Conservation (phyloP, 768 basidiomycete genomes). For the Rickenella mellea region DNA sequence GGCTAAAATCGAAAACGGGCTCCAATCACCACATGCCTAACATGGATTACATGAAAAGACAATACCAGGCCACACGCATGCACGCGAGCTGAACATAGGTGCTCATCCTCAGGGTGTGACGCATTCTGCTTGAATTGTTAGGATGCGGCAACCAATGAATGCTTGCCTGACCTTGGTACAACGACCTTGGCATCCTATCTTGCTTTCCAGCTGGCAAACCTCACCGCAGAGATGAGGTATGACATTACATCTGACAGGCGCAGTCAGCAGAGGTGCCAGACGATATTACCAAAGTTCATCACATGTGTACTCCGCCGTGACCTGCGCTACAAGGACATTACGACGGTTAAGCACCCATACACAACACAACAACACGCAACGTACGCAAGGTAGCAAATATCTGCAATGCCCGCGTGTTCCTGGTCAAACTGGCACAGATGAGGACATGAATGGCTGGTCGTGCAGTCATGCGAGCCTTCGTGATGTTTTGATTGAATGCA, state of each 20-base stretch:
- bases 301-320: slow-evolving; percentile 49
- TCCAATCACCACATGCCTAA: too few species aligned
- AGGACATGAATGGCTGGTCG: slow-evolving; percentile 37
- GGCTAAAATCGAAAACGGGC: too few species aligned
- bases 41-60: too few species aligned
- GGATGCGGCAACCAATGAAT: not conserved
- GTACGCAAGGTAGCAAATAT: slow-evolving; percentile 37
- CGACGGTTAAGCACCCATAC: too few species aligned
- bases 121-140: slow-evolving; percentile 29
- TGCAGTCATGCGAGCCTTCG: slow-evolving; percentile 37
- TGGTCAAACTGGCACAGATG: slow-evolving; percentile 33
- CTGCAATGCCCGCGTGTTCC: slow-evolving; percentile 20
- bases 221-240: slow-evolving; percentile 46
- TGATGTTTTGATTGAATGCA: slow-evolving; percentile 41
- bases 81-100: slow-evolving; percentile 40
- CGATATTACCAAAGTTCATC: too few species aligned
- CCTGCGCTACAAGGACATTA: slow-evolving; percentile 54
- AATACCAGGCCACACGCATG: slow-evolving; percentile 53
- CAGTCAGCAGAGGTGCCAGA: not conserved
- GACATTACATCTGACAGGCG: slow-evolving; percentile 46
- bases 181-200: slow-evolving; percentile 38
- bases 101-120: slow-evolving; percentile 37
- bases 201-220: slow-evolving; percentile 34
- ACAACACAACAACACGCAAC: slow-evolving; percentile 10
- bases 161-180: slow-evolving; percentile 41